Conservation (phyloP, 805 yeast species). For the Metschnikowia amazonensis region DNA sequence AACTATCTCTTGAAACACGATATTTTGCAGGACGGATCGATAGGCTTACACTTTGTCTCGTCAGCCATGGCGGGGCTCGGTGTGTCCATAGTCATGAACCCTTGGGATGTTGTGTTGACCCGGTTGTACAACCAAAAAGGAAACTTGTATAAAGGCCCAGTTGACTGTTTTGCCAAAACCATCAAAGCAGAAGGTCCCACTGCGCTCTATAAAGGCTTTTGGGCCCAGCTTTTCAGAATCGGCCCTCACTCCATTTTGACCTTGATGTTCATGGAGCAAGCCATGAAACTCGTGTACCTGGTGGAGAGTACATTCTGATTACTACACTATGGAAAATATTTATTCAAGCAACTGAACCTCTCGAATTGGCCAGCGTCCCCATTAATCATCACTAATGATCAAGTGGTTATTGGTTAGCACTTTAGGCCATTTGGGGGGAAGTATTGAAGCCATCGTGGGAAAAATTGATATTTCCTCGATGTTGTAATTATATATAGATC, state of each 20-base stretch:
- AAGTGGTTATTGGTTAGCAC: too few relatives aligned
- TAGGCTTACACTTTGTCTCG: conserved; percentile 63
- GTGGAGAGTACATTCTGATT: conserved; percentile 22
- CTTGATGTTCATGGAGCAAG: conserved; percentile 92
- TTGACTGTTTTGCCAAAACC: conserved; percentile 87
- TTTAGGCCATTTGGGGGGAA: too few relatives aligned
- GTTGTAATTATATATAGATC: too few relatives aligned
- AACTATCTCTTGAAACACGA: conserved; percentile 51
- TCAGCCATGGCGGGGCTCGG: conserved; percentile 83
- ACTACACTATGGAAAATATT: background rate
- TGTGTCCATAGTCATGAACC: conserved; percentile 94
- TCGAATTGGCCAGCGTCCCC: background rate
- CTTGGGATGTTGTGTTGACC: conserved; percentile 93
- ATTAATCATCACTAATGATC: background rate
- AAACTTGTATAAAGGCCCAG: conserved; percentile 75
- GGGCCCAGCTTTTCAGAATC: conserved; percentile 86
- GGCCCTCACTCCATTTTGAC: conserved; percentile 94
- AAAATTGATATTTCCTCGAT: too few relatives aligned
- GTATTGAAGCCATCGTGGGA: too few relatives aligned
- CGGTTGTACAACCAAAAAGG: conserved; percentile 95
- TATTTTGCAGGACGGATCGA: conserved; percentile 56
- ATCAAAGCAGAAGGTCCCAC: conserved; percentile 74
- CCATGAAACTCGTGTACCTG: conserved; percentile 56
- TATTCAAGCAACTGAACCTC: background rate
- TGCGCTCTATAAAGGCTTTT: conserved; percentile 92